Evolutionary conservation across 2,329 filamentous ascomycete genomes (phyloP), one percentile per base, ranked within the genome.

Genomic region (Cladosporium sp.): DNA sequence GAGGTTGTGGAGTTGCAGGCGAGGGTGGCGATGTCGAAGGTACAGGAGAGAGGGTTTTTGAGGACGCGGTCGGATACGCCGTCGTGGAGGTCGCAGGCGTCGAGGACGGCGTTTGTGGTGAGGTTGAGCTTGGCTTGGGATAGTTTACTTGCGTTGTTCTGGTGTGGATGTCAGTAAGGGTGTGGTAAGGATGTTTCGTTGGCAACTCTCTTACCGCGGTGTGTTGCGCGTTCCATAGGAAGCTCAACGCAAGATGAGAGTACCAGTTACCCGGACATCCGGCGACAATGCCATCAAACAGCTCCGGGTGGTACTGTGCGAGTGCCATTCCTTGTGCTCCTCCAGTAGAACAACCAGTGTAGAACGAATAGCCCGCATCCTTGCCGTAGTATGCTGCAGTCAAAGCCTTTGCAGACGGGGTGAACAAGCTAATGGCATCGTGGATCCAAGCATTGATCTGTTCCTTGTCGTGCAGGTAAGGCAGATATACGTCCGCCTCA

Each of bases 281-380:
- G 10, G 78, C 80, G 44, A 77, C 71, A 6, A 82, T 80, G 1
- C 80, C 80, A 67, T 82, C 79, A 52, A 82, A 82, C 5, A 81
- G 71, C 1, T 76, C 69, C 0, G 80, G 79, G 64, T 81, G 76
- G 18, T 71, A 78, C 60, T 80, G 77, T 2, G 78, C 78, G n/a
- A 79, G 69, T 30, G 80, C 77, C 58, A 54, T 36, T 28, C 78
- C 80, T 71, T 82, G 79, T 7, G 76, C 76, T 10, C 80, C 80
- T 8, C 79, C 80, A 3, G 79, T 80, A 0, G 76, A 79, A 59
- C 79, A 82, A 6, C 80, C 80, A 30, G 71, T 68, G 66, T 80
- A 81, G 67, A 81, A 82, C 10, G 73, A 77, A 51, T 78, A 73
- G 3, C 65, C 71, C 3, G 77, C 74, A 14, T 66, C 41, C 49